Conservation (phyloP, 306 rosid species). For the Neltuma alba region DNA sequence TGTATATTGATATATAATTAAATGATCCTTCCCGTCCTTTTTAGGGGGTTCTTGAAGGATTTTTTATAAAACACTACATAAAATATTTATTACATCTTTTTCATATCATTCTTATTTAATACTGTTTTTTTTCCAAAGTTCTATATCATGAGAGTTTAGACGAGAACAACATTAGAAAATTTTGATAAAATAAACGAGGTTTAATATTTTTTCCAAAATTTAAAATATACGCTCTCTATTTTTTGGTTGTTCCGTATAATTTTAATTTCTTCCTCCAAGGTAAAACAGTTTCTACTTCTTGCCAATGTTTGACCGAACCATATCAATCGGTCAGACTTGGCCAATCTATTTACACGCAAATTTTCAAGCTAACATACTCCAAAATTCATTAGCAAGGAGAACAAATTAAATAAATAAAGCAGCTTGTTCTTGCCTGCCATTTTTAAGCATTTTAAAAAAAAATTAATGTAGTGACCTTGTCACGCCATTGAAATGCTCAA, state of each 20-base stretch:
- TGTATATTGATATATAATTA: background rate
- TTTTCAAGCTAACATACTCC: background rate
- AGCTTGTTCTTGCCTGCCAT: background rate
- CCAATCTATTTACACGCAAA: background rate
- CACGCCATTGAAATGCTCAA: background rate
- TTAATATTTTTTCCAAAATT: too few relatives aligned
- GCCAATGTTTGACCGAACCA: background rate
- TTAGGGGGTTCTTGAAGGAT: too few relatives aligned
- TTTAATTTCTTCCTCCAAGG: background rate
- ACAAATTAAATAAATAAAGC: background rate
- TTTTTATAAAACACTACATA: too few relatives aligned
- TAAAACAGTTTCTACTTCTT: background rate
- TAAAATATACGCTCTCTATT: too few relatives aligned
- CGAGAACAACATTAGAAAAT: too few relatives aligned
- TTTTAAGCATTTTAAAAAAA: background rate
- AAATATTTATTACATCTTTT: too few relatives aligned
- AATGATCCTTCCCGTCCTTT: too few relatives aligned
- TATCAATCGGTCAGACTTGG: background rate
- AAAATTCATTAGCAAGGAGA: background rate
- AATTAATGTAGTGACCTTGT: background rate
- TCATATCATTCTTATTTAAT: too few relatives aligned
- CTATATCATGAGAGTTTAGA: too few relatives aligned
- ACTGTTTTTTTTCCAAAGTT: too few relatives aligned
- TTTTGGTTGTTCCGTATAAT: background rate
- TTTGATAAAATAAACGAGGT: too few relatives aligned